Conservation (phyloP, 371 early-diverging fungal genomes). For the Mortierella polycephala region DNA sequence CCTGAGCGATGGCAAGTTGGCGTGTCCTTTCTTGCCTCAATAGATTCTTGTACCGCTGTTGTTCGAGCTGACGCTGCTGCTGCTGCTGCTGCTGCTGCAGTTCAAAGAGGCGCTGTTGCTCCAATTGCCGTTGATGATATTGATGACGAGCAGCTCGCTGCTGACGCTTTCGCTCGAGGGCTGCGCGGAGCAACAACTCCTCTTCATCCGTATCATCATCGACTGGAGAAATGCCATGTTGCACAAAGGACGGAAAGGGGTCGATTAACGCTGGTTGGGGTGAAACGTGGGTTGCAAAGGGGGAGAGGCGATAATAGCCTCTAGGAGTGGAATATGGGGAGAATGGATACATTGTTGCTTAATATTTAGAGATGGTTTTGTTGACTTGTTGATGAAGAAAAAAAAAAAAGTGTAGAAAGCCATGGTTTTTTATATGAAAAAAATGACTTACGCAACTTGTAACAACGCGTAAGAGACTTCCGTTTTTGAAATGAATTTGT, state of each 20-base stretch:
- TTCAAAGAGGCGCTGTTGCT: conserved; percentile 11
- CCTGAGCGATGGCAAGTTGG: conserved; percentile 11
- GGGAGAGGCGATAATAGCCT: conserved; percentile 1
- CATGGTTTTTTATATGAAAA: no score
- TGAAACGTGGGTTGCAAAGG: background rate
- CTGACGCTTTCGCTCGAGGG: conserved; percentile 41
- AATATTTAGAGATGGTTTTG: no score
- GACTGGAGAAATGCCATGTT: background rate
- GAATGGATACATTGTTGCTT: background rate
- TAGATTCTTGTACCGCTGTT: conserved; percentile 20
- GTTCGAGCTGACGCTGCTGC: conserved; percentile 15
- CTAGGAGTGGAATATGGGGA: background rate
- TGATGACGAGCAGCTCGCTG: conserved; percentile 34
- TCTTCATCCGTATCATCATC: conserved; percentile 38
- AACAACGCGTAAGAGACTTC: background rate
- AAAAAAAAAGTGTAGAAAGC: no score
- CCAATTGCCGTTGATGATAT: conserved; percentile 18
- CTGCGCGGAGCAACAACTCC: conserved; percentile 37
- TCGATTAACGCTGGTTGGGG: background rate
- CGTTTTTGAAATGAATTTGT: background rate
- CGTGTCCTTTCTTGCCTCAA: conserved; percentile 15
- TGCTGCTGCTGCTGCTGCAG: conserved; percentile 2
- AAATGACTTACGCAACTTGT: background rate
- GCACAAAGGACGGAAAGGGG: background rate
- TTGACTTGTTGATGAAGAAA: no score